Base-by-base conservation (phyloP, 257 asterid genomes). In the Petrea volubilis region DNA sequence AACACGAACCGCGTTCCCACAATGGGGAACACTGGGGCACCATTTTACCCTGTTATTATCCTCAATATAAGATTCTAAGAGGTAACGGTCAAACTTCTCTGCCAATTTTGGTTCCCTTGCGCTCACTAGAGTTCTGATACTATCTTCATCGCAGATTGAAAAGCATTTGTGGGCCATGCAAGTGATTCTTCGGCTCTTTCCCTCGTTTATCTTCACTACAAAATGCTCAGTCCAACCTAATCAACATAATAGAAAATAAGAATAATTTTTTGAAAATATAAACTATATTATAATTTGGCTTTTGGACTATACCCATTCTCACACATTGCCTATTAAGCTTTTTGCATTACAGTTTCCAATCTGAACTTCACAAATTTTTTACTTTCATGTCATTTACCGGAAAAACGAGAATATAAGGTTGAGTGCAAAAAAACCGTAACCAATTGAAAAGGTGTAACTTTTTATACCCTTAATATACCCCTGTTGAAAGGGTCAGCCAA, bases 11-110 rank as follows among this genome's bases (percentile, higher is more conserved):
- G 90, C 92, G 31, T 86, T 85, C 52, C 88, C 90, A 60, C 95
- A 85, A 58, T 82, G 88, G 27, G 90, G 92, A 60, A 78, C 75
- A 60, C 90, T 84, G 2, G 95, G 91, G 52, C 95, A 88, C 95
- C 95, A 83, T 52, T 88, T 78, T 21, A 85, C 91, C 68, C 72
- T 68, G 67, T 73, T 76, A 60, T 88, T 88, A 73, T 85, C 95
- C 68, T 85, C 91, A 12, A 88, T 83, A 61, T 83, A 88, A 15
- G 95, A 88, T 74, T 85, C 95, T 27, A 81, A 58, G 34, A 88
- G 85, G 77, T 73, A 76, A 33, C 86, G 83, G 24, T 85, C 84
- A 41, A 85, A 85, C 76, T 83, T 88, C 58, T 77, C 88, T 0
- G 81, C 85, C 71, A 85, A 52, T 23, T 55, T 23, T n/a, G 80